phyloP scores from a whole-genome alignment of 306 rosid species.

The Boehmeria nivea region DNA sequence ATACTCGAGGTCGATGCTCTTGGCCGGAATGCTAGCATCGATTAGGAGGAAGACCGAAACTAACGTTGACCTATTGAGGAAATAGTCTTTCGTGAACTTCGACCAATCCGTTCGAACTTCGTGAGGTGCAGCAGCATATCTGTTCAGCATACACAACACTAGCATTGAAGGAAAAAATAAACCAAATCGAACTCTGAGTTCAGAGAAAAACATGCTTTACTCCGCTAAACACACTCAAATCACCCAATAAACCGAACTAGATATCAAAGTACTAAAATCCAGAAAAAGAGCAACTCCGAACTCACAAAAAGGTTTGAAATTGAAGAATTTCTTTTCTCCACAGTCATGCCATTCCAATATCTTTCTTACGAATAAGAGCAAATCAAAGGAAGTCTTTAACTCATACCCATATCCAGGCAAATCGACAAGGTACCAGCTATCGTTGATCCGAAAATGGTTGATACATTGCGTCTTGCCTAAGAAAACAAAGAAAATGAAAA shows the following conservation, averaged over 20 bases:
- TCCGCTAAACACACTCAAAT: neutral
- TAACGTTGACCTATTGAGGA: constrained; percentile 66
- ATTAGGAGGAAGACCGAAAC: constrained; percentile 96
- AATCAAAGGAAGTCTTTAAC: neutral
- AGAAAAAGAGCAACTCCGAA: too few relatives aligned
- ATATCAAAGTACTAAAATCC: too few relatives aligned
- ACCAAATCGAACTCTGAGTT: too few relatives aligned
- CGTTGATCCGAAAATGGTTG: constrained; percentile 88
- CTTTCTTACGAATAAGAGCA: neutral
- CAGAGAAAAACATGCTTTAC: neutral
- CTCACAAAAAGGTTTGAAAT: too few relatives aligned
- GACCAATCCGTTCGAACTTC: constrained; percentile 84
- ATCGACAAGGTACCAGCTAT: constrained; percentile 94
- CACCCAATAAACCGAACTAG: neutral
- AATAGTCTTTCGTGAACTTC: constrained; percentile 87
- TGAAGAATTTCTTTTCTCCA: too few relatives aligned
- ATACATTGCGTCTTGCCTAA: constrained; percentile 95
- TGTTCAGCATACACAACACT: constrained; percentile 20
- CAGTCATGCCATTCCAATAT: neutral
- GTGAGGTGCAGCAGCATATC: constrained; percentile 96
- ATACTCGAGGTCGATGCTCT: constrained; percentile 78
- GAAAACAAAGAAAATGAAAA: neutral
- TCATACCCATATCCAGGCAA: constrained; percentile 97
- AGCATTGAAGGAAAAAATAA: neutral
- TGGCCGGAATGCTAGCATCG: constrained; percentile 97